These are phyloP conservation scores for Aspergillus pseudoterreus DNA, from an alignment of 2,329 filamentous ascomycete species.

Conservation along the genomic window DNA sequence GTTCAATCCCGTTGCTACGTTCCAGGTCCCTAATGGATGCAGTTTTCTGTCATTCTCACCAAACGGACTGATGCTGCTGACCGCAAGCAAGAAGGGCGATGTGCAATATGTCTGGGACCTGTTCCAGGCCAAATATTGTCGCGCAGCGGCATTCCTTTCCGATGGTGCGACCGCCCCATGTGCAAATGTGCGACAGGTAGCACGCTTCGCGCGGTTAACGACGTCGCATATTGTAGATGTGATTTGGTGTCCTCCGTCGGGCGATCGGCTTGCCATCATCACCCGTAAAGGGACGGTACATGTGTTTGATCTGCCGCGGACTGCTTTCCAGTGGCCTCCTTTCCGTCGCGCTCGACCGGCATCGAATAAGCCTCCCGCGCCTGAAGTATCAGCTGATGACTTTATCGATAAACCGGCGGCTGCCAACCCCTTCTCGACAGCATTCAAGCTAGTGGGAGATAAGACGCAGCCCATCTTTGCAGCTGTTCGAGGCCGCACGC, in stretches of 20 bases:
- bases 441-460: conserved; percentile 65
- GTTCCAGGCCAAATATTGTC: conserved; percentile 45
- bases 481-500: conserved; percentile 56
- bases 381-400: conserved; percentile 46
- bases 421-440: conserved; percentile 59
- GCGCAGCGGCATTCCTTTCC: conserved; percentile 34
- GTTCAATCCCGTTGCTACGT: conserved; percentile 40
- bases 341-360: conserved; percentile 48
- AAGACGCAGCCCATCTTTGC: conserved; percentile 61
- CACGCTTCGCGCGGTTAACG: conserved; percentile 86
- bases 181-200: conserved; percentile 69
- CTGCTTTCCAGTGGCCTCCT: conserved; percentile 83
- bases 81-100: conserved; percentile 47
- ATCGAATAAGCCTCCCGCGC: conserved; percentile 29
- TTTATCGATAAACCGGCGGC: conserved; percentile 40
- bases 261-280: conserved; percentile 80
- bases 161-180: conserved; percentile 30
- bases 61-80: conserved; percentile 45
- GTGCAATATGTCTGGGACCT: conserved; percentile 51
- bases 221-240: conserved; percentile 88
- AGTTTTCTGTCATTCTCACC: conserved; percentile 49
- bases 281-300: conserved; percentile 96
- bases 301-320: conserved; percentile 78
- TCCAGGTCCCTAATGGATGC: conserved; percentile 47
- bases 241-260: conserved; percentile 76